Evolutionary conservation across 2,329 filamentous ascomycete genomes (phyloP).

Genomic region (Penicillium sp.): DNA sequence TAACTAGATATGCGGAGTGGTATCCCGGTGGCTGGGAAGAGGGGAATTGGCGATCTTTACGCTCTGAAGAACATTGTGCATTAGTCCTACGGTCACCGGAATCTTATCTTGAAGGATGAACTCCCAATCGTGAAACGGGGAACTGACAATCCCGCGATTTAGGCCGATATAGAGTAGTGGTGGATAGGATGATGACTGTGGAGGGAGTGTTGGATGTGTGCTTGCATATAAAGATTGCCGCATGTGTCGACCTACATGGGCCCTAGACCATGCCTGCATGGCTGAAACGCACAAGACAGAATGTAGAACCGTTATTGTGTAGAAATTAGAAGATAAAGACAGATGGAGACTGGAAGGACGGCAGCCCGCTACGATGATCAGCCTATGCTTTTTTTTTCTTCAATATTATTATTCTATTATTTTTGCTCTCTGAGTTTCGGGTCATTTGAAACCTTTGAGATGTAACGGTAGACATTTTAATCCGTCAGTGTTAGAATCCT

Average conservation of each 20-base stretch:
- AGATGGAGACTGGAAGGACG: neutral
- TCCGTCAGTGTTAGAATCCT: neutral
- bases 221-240: neutral
- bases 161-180: neutral
- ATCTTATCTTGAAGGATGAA: neutral
- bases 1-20: neutral
- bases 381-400: neutral
- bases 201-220: neutral
- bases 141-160: neutral
- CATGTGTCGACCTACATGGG: constrained; percentile 7
- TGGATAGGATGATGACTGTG: neutral
- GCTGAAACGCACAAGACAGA: neutral
- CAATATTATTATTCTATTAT: neutral
- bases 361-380: neutral
- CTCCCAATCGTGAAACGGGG: neutral
- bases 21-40: neutral
- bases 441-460: neutral
- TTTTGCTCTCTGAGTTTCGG: neutral
- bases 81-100: neutral
- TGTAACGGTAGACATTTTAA: neutral
- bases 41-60: neutral
- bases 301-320: neutral
- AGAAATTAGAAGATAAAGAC: neutral
- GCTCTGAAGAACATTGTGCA: neutral
- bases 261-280: neutral